Evolutionary conservation across 306 rosid species (phyloP).

Genomic region (Gynostemma pentaphyllum): DNA sequence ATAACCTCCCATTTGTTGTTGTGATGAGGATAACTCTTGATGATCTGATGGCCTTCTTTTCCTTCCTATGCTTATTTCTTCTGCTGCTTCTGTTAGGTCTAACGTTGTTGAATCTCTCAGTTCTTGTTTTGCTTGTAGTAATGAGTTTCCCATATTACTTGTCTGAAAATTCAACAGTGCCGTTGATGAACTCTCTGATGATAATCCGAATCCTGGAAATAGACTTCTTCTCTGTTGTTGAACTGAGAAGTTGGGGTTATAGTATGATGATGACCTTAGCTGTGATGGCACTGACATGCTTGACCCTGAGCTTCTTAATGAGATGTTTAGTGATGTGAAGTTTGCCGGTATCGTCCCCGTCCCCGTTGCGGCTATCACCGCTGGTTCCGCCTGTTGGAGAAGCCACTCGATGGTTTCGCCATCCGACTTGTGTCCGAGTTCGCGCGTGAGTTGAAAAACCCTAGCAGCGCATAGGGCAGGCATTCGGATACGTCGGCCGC

Average conservation of each 20-base stretch:
- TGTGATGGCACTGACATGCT: conserved; percentile 80
- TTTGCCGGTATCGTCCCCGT: conserved; percentile 92
- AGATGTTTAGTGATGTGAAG: conserved; percentile 72
- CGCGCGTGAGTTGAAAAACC: conserved; percentile 73
- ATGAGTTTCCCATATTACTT: conserved; percentile 15
- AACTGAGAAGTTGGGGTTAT: conserved; percentile 57
- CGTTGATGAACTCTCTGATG: conserved; percentile 31
- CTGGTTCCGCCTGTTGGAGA: conserved; percentile 81
- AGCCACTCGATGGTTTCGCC: conserved; percentile 84
- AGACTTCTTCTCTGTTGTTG: conserved; percentile 27
- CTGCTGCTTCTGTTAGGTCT: conserved; percentile 58
- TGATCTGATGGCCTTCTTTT: conserved; percentile 38
- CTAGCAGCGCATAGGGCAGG: conserved; percentile 88
- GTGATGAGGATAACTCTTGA: conserved; percentile 37
- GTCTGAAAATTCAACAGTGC: conserved; percentile 61
- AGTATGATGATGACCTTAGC: conserved; percentile 64
- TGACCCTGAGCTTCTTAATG: conserved; percentile 78
- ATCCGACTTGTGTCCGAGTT: conserved; percentile 78
- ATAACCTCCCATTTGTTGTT: conserved; percentile 59
- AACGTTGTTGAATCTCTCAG: conserved; percentile 39
- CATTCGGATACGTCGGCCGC: conserved; percentile 89
- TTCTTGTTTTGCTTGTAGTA: conserved; percentile 71
- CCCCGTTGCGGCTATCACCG: conserved; percentile 88
- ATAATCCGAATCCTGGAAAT: conserved; percentile 49
- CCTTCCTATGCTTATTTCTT: conserved; percentile 33